Conservation (phyloP, 2,329 filamentous ascomycete species). For the Plectosphaerella plurivora region DNA sequence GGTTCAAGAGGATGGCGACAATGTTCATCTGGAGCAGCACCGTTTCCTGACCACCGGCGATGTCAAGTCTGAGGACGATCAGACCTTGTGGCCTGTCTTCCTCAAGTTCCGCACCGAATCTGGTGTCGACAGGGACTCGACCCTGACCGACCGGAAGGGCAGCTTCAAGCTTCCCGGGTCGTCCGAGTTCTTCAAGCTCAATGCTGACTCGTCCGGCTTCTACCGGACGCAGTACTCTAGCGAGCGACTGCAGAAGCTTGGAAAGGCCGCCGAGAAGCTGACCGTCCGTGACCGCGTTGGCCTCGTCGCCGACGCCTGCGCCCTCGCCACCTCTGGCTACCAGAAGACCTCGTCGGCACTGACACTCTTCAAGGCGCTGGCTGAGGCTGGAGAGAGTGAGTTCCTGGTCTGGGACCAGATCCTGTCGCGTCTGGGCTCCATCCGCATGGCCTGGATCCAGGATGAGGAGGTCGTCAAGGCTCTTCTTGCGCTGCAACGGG, state of each 20-base stretch:
- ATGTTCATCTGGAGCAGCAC: conserved; percentile 88
- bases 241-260: conserved; percentile 80
- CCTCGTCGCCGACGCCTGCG: conserved; percentile 91
- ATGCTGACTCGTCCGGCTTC: conserved; percentile 88
- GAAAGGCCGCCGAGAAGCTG: conserved; percentile 77
- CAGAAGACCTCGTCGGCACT: conserved; percentile 89
- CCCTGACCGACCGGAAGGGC: conserved; percentile 58
- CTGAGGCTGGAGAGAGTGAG: conserved; percentile 71
- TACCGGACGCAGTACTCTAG: conserved; percentile 88
- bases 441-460: conserved; percentile 85
- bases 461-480: conserved; percentile 68
- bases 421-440: conserved; percentile 68
- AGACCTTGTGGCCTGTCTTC: conserved; percentile 85
- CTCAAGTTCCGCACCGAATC: conserved; percentile 78
- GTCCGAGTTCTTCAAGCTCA: conserved; percentile 91
- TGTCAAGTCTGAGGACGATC: conserved; percentile 87
- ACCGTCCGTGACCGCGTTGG: conserved; percentile 88
- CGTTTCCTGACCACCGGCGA: conserved; percentile 90
- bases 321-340: conserved; percentile 84
- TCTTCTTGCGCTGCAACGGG: conserved; percentile 77
- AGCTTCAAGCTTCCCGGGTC: conserved; percentile 69
- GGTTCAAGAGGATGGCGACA: conserved; percentile 66
- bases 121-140: conserved; percentile 74
- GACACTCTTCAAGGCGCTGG: conserved; percentile 79
- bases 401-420: conserved; percentile 97